Evolutionary conservation across 2,329 filamentous ascomycete genomes (phyloP).

Genomic region (Incumbomyces delicatus): DNA sequence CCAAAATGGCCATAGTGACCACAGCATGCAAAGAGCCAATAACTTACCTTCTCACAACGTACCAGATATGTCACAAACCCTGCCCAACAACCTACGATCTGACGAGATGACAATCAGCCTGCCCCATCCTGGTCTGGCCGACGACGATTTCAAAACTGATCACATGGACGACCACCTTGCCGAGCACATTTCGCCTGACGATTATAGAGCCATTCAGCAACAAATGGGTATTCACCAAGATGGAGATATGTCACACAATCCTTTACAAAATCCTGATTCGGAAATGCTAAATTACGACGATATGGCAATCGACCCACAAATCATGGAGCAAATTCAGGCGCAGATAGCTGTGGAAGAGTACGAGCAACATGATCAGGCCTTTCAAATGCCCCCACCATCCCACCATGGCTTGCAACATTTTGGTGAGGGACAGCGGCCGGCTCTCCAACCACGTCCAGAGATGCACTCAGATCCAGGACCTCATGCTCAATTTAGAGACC

Average conservation of each 20-base stretch:
- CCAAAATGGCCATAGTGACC: neutral
- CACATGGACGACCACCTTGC: conserved; percentile 4
- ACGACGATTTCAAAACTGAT: conserved; percentile 3
- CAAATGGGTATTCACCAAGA: conserved; percentile 18
- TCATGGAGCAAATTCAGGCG: conserved; percentile 44
- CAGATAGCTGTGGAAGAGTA: conserved; percentile 15
- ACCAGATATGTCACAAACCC: neutral
- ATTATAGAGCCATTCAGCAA: conserved; percentile 13
- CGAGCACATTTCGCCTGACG: conserved; percentile 9
- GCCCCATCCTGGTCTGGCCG: neutral
- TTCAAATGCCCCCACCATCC: conserved; percentile 9
- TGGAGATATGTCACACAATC: conserved; percentile 14
- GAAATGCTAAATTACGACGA: conserved; percentile 36
- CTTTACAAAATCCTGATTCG: conserved; percentile 24
- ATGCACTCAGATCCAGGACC: conserved; percentile 11
- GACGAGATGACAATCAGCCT: conserved; percentile 2
- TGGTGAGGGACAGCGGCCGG: conserved; percentile 8
- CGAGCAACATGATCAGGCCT: conserved; percentile 12
- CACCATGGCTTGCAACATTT: conserved; percentile 13
- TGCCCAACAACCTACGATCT: conserved; percentile 1
- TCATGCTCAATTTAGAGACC: conserved; percentile 6
- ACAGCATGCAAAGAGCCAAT: conserved; percentile 9
- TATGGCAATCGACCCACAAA: conserved; percentile 52
- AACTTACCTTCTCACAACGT: conserved; percentile 15
- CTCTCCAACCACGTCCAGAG: conserved; percentile 15